These are phyloP conservation scores for Vigna reflexopilosa DNA, from an alignment of 306 rosid genomes.

Conservation along the genomic window DNA sequence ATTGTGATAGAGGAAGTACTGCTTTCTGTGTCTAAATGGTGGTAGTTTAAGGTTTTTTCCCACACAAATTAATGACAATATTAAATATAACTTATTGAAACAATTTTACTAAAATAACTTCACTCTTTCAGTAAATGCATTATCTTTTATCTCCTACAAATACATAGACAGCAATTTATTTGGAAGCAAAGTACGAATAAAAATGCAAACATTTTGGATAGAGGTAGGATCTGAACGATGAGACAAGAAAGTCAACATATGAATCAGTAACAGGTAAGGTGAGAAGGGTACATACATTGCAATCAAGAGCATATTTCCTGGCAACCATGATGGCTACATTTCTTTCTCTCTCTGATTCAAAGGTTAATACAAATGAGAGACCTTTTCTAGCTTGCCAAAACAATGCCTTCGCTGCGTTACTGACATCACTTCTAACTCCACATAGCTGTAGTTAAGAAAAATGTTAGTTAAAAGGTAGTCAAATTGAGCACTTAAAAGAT, in stretches of 20 bases:
- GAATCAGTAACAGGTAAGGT: constrained; percentile 23
- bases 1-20: too few species aligned
- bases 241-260: constrained; percentile 23
- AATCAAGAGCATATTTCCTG: constrained; percentile 86
- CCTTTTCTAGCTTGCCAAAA: constrained; percentile 98
- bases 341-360: constrained; percentile 88
- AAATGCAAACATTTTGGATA: too few species aligned
- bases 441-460: constrained; percentile 62
- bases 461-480: constrained; percentile 41
- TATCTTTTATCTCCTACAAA: too few species aligned
- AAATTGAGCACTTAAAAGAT: constrained; percentile 17
- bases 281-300: constrained; percentile 69
- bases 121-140: too few species aligned
- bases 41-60: too few species aligned
- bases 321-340: constrained; percentile 85
- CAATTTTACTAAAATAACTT: too few species aligned
- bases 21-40: too few species aligned
- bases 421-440: constrained; percentile 69
- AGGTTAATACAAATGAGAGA: constrained; percentile 75
- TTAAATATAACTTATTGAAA: too few species aligned
- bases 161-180: too few species aligned
- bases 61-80: too few species aligned
- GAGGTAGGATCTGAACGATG: too few species aligned
- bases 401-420: constrained; percentile 67
- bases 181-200: too few species aligned